A percentile compares a stretch with the other conserved stretches of the same genome.
These are phyloP conservation scores for Teunomyces aglyptinius DNA, from an alignment of 805 yeast species.

Conservation along the genomic window DNA sequence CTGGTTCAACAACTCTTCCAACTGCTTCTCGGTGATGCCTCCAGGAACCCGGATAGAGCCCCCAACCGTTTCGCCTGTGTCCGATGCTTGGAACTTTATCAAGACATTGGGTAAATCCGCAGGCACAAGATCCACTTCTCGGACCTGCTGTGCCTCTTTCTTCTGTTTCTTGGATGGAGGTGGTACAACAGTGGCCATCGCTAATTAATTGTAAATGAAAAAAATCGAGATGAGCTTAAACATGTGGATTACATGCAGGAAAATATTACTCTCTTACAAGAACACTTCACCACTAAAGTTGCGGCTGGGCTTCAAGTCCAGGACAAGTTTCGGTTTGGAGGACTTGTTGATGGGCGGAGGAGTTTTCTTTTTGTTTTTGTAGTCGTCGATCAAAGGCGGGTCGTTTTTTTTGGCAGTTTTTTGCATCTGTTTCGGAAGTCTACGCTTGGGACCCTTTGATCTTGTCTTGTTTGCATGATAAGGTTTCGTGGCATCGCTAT, in stretches of 20 bases:
- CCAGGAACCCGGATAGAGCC: slow-evolving; percentile 92
- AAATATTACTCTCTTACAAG: slow-evolving; percentile 12
- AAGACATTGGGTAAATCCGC: slow-evolving; percentile 81
- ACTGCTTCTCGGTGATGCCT: slow-evolving; percentile 74
- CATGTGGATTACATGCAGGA: not conserved
- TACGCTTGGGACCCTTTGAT: slow-evolving; percentile 52
- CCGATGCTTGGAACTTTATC: slow-evolving; percentile 87
- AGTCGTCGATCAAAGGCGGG: slow-evolving; percentile 2
- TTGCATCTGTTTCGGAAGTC: slow-evolving; percentile 35
- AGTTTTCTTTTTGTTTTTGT: slow-evolving; percentile 7
- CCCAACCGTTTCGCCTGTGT: slow-evolving; percentile 83
- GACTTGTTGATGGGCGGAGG: slow-evolving; percentile 24
- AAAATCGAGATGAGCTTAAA: slow-evolving; percentile 1
- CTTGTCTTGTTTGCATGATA: slow-evolving; percentile 47
- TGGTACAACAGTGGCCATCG: slow-evolving; percentile 92
- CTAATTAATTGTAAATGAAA: not conserved
- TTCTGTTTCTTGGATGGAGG: slow-evolving; percentile 90
- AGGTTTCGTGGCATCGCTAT: slow-evolving; percentile 24
- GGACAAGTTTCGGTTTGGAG: slow-evolving; percentile 20
- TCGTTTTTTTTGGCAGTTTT: slow-evolving; percentile 1
- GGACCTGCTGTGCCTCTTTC: slow-evolving; percentile 76
- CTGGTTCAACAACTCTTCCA: slow-evolving; percentile 84
- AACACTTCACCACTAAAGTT: slow-evolving; percentile 32
- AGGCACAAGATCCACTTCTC: slow-evolving; percentile 73
- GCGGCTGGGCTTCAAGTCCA: slow-evolving; percentile 23